Percentiles rank a stretch among this genome's conserved stretches.
Evolutionary conservation across 2,329 filamentous ascomycete species (phyloP).

Genomic region (Aspergillus pseudotamarii): DNA sequence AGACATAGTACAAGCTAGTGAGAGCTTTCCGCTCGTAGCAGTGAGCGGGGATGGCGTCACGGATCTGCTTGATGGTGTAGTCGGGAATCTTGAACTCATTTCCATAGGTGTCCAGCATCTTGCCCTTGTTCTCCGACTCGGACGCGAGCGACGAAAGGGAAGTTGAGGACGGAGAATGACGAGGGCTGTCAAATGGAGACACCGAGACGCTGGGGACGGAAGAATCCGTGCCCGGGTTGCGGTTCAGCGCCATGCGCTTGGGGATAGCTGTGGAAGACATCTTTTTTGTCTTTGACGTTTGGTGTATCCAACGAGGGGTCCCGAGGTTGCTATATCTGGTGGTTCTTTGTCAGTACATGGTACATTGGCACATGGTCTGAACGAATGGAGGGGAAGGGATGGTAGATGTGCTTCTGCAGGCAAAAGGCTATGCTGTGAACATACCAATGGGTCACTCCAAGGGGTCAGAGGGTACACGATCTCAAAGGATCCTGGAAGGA

Average conservation of each 20-base stretch:
- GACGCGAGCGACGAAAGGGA: slow-evolving; percentile 89
- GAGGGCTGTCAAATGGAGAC: slow-evolving; percentile 63
- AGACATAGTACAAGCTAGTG: slow-evolving; percentile 78
- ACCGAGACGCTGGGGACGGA: slow-evolving; percentile 55
- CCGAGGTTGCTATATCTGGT: not conserved
- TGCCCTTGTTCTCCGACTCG: slow-evolving; percentile 58
- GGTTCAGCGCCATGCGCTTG: slow-evolving; percentile 52
- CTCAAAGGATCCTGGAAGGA: slow-evolving; percentile 14
- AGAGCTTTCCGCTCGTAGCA: slow-evolving; percentile 87
- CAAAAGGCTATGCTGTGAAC: not conserved
- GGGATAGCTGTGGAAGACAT: slow-evolving; percentile 57
- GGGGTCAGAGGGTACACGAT: not conserved
- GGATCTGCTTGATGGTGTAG: slow-evolving; percentile 96
- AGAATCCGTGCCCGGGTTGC: slow-evolving; percentile 57
- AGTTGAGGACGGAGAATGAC: slow-evolving; percentile 75
- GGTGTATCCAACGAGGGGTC: not conserved
- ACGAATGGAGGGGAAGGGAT: not conserved
- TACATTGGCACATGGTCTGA: not conserved
- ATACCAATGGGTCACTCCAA: slow-evolving; percentile 10
- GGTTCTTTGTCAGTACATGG: not conserved
- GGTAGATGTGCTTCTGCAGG: not conserved
- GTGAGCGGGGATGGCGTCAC: slow-evolving; percentile 95
- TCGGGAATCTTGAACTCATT: slow-evolving; percentile 92
- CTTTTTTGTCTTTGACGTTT: slow-evolving; percentile 8
- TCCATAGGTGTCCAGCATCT: slow-evolving; percentile 87